Conservation (phyloP, 352 stramenopile species). For the Pythium pectinolyticum region DNA sequence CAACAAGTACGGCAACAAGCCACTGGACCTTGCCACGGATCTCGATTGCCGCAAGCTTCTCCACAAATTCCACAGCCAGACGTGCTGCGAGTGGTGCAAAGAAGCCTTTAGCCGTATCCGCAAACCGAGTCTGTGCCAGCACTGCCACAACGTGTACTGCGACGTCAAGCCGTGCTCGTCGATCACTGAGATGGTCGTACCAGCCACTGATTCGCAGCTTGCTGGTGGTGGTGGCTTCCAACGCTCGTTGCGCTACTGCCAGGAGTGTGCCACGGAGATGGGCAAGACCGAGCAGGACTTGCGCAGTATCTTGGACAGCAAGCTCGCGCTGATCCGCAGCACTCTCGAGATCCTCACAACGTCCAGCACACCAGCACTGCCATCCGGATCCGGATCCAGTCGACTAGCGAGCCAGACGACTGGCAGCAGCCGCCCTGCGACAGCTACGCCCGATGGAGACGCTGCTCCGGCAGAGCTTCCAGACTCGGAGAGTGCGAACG, state of each 20-base stretch:
- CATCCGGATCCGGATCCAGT: not conserved
- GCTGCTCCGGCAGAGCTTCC: not conserved
- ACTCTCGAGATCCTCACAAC: slow-evolving; percentile 42
- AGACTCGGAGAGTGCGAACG: not conserved
- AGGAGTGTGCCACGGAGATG: slow-evolving; percentile 76
- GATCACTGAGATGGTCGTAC: slow-evolving; percentile 34
- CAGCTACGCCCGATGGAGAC: not conserved
- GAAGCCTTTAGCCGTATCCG: slow-evolving; percentile 68
- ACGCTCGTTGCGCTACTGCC: slow-evolving; percentile 61
- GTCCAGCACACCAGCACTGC: slow-evolving; percentile 13
- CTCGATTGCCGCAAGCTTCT: slow-evolving; percentile 57
- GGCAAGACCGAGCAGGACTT: slow-evolving; percentile 69
- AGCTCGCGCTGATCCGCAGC: slow-evolving; percentile 56
- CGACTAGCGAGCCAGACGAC: slow-evolving; percentile 17
- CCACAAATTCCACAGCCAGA: slow-evolving; percentile 59
- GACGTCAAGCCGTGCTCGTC: slow-evolving; percentile 77
- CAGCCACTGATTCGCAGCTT: slow-evolving; percentile 1
- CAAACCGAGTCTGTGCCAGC: slow-evolving; percentile 70
- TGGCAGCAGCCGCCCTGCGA: not conserved
- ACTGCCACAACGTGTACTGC: slow-evolving; percentile 80
- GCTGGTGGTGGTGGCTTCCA: too few relatives aligned
- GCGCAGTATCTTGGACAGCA: slow-evolving; percentile 54
- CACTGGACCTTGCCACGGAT: slow-evolving; percentile 72
- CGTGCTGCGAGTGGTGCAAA: slow-evolving; percentile 73
- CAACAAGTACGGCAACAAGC: slow-evolving; percentile 78